Percentiles rank a stretch among this genome's conserved stretches.
These are phyloP conservation scores for Nitzschia sp. DNA, from an alignment of 108 stramenopile species.

Conservation along the genomic window DNA sequence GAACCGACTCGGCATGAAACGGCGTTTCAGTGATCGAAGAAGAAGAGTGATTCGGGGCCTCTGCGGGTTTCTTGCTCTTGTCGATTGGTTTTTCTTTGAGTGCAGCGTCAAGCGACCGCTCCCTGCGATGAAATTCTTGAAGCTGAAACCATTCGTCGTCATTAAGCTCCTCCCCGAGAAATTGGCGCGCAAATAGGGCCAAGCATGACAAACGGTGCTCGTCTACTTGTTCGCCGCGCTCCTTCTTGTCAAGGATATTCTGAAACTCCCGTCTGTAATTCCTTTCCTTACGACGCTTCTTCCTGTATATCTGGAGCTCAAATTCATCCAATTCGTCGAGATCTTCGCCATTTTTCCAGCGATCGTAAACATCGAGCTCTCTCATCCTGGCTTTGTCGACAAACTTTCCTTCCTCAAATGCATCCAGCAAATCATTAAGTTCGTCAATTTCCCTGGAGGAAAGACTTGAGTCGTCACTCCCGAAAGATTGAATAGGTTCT, in stretches of 20 bases:
- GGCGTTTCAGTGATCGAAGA: too few species aligned
- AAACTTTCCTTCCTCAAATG: constrained; percentile 5
- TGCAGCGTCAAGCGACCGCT: neutral
- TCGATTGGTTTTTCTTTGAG: neutral
- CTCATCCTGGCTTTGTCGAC: constrained; percentile 17
- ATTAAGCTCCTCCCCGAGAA: constrained; percentile 12
- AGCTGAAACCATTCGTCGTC: constrained; percentile 1
- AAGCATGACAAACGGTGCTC: constrained; percentile 15
- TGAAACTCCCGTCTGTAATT: constrained; percentile 20
- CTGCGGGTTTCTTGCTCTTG: too few species aligned
- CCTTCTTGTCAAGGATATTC: constrained; percentile 13
- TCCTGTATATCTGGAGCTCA: constrained; percentile 16
- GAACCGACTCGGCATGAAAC: too few species aligned
- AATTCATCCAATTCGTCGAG: constrained; percentile 14
- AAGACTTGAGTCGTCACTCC: constrained; percentile 18
- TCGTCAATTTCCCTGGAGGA: constrained; percentile 27
- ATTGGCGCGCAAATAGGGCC: constrained; percentile 16
- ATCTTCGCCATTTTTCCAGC: constrained; percentile 30
- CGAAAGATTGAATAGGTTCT: neutral
- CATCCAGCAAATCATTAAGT: constrained; percentile 22
- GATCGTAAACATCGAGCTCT: constrained; percentile 28
- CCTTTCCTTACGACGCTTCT: constrained; percentile 7
- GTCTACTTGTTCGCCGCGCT: constrained; percentile 23
- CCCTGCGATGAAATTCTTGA: neutral
- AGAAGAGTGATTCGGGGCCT: too few species aligned